phyloP scores from a whole-genome alignment of 495 filamentous ascomycete species.

The Aspergillus ellipticus region DNA sequence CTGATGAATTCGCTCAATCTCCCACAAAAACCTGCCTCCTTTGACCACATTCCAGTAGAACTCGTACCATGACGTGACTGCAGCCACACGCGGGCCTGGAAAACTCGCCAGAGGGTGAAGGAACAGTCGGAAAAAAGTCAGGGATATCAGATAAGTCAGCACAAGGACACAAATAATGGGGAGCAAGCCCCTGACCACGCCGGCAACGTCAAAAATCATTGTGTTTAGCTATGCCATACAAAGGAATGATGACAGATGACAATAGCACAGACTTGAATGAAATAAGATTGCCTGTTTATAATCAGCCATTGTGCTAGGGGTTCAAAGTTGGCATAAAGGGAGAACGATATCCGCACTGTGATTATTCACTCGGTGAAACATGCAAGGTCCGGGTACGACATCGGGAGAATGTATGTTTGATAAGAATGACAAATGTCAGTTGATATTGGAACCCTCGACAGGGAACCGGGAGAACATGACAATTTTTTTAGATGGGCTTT shows the following conservation, averaged over 20 bases:
- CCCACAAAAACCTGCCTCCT: no score
- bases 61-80: no score
- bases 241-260: background rate
- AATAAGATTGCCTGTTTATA: background rate
- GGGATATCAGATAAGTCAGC: background rate
- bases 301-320: background rate
- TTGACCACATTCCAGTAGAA: no score
- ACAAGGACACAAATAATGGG: background rate
- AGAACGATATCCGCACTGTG: background rate
- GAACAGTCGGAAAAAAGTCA: background rate
- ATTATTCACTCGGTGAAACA: background rate
- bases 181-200: background rate
- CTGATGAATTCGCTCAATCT: no score
- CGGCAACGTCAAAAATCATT: background rate
- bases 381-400: background rate
- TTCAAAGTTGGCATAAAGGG: background rate
- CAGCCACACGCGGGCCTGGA: no score
- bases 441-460: background rate
- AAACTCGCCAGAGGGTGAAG: no score
- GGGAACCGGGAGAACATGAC: no score
- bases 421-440: background rate
- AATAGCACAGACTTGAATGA: background rate
- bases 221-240: background rate
- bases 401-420: background rate
- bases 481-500: no score